Evolutionary conservation across 176 grass and related monocot genomes (phyloP), one percentile per base, ranked within the genome.

Genomic region (Triticum turgidum): DNA sequence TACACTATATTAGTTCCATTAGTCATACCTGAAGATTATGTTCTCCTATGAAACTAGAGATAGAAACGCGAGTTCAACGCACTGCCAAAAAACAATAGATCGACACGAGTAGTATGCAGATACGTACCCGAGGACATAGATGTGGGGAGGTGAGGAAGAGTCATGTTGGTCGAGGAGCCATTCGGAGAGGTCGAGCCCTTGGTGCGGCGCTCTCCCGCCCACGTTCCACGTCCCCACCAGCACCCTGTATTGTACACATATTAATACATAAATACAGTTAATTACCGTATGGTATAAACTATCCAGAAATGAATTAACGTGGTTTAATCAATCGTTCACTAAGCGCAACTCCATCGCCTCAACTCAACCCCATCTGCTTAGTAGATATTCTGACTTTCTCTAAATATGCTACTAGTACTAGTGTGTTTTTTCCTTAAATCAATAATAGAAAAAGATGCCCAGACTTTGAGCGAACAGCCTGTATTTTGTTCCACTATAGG

Each of bases 141-240:
- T 54, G 87, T 96, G 90, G 77, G 91, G 83, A 22, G 87, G 82
- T 5, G 82, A 88, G 79, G 92, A 76, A 29, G 72, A 20, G 51
- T 82, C 47, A 6, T 72, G 80, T 29, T 69, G 65, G 79, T 71
- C 74, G 61, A 83, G 38, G 30, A 98, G 90, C 96, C 96, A 98
- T 24, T 91, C 90, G 0, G 80, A 82, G 61, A 98, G 79, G 83
- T 87, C 73, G n/a, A 94, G 71, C 38, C 79, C 90, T 76, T 61
- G 70, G 11, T 89, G 86, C 5, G 96, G 92, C 1, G 92, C 39
- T 51, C 90, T 69, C 21, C 96, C 96, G 77, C 93, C 96, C 13
- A 98, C 93, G 79, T 98, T 98, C 96, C 96, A 98, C 52, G 96
- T 98, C 71, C 93, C 96, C 35, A 96, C 90, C 49, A 92, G 84